phyloP scores from a whole-genome alignment of 352 stramenopile species.

The Phytopythium kandeliae region DNA sequence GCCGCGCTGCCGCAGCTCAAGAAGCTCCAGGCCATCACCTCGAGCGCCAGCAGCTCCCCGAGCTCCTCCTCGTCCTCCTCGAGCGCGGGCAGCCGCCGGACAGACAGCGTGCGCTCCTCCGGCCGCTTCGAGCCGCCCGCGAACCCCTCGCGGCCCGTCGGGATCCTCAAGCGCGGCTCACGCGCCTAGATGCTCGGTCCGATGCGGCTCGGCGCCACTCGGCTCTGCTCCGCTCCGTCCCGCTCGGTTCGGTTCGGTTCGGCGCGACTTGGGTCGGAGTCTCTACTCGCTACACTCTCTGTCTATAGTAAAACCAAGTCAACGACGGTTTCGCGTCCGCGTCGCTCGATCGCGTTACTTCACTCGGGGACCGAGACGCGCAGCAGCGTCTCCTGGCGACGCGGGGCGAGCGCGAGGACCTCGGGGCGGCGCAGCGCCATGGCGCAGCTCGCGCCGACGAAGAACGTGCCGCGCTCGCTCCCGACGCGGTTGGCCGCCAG shows the following conservation, averaged over 20 bases:
- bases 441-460: slow-evolving; percentile 73
- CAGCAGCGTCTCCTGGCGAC: slow-evolving; percentile 53
- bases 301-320: not conserved
- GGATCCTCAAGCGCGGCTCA: slow-evolving; percentile 51
- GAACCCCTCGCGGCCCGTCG: slow-evolving; percentile 30
- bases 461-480: slow-evolving; percentile 71
- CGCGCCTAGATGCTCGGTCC: too few relatives aligned
- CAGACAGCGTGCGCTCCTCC: slow-evolving; percentile 14
- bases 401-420: slow-evolving; percentile 40
- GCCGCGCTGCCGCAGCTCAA: slow-evolving; percentile 38
- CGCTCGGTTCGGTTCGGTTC: too few relatives aligned
- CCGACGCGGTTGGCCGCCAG: slow-evolving; percentile 77
- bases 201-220: too few relatives aligned
- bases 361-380: slow-evolving; percentile 38
- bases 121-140: slow-evolving; percentile 9
- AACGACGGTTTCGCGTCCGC: too few relatives aligned
- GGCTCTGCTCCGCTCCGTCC: too few relatives aligned
- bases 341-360: not conserved
- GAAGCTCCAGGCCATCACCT: slow-evolving; percentile 18
- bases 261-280: too few relatives aligned
- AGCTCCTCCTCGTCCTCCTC: not conserved
- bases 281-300: not conserved
- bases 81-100: slow-evolving; percentile 4
- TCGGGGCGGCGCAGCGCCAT: slow-evolving; percentile 54
- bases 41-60: slow-evolving; percentile 1